Percentiles rank a stretch among this genome's conserved stretches.
phyloP scores from a whole-genome alignment of 352 stramenopile species.

The Pelagophyceae sp. region DNA sequence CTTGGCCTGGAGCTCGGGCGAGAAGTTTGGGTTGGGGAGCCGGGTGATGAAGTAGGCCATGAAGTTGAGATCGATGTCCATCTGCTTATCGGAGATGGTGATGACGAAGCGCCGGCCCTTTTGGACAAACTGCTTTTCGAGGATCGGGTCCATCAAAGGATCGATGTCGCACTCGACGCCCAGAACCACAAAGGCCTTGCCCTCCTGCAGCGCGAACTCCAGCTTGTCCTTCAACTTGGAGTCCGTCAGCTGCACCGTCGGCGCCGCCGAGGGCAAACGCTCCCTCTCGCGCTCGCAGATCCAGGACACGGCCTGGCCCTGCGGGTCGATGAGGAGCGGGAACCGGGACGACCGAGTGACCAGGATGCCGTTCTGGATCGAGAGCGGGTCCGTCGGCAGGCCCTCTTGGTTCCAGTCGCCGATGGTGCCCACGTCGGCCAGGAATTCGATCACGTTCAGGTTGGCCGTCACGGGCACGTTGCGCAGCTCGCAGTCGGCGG shows the following conservation, averaged over 20 bases:
- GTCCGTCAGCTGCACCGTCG: slow-evolving; percentile 77
- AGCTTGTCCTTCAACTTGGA: slow-evolving; percentile 94
- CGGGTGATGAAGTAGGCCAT: slow-evolving; percentile 97
- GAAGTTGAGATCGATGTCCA: slow-evolving; percentile 94
- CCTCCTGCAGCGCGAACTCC: slow-evolving; percentile 94
- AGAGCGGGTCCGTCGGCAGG: slow-evolving; percentile 88
- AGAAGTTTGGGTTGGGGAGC: slow-evolving; percentile 93
- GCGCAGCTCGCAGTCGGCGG: slow-evolving; percentile 74
- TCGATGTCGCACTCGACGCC: slow-evolving; percentile 96
- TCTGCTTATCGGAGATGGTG: slow-evolving; percentile 96
- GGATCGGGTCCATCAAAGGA: slow-evolving; percentile 91
- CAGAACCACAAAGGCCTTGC: slow-evolving; percentile 78
- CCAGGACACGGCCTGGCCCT: slow-evolving; percentile 92
- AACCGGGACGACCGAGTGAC: slow-evolving; percentile 90
- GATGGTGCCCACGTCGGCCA: slow-evolving; percentile 92
- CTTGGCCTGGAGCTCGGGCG: slow-evolving; percentile 93
- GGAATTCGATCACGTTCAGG: slow-evolving; percentile 89
- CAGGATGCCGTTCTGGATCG: slow-evolving; percentile 96
- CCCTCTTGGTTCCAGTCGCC: slow-evolving; percentile 97
- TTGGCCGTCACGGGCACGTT: slow-evolving; percentile 85
- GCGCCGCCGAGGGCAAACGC: slow-evolving; percentile 84
- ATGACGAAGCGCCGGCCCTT: slow-evolving; percentile 93
- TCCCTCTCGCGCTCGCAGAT: slow-evolving; percentile 87
- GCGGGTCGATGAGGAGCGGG: slow-evolving; percentile 90
- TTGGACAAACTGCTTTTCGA: slow-evolving; percentile 90